Base-by-base conservation (phyloP, 2,329 filamentous ascomycete species). In the Blastomyces percursus region DNA sequence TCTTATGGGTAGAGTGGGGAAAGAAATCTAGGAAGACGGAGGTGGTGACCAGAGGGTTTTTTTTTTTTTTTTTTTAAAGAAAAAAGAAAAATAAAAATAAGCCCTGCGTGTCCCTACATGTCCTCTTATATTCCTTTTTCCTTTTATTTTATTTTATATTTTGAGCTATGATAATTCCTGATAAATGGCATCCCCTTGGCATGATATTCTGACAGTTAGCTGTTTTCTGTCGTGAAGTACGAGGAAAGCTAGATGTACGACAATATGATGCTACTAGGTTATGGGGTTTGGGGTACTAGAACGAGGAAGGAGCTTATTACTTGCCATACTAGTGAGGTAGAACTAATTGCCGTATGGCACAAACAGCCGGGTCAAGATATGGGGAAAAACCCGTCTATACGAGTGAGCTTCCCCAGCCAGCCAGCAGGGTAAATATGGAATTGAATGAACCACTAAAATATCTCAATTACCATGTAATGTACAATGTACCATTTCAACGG, bases 101-200 rank as follows among this genome's bases (percentile, higher is more conserved):
- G 11, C 12, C 59, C 46, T 30, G 27, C 44, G 56, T 59, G 8
- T 40, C 51, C 12, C 3, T 24, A n/a, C 44, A 51, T 59, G 8
- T 40, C 51, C 12, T n/a, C 1, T 51, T 27, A 27, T 24, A 11
- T 50, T 27, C 40, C n/a, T n/a, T 56, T 21, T 35, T 35, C 19
- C 19, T 24, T 12, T 21, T 48, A 4, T 51, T 51, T 27, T 50
- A 14, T 50, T 27, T 56, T 14, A 24, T 21, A 24, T 12, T 35
- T 35, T 21, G 16, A 19, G 19, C 42, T 59, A 48, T 30, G 24
- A 59, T 59, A 59, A 30, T 19, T 59, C 50, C 44, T 35, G 42
- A 59, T 35, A 48, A 59, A 59, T 59, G 57, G 54, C 42, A 59
- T 42, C n/a, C 57, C 42, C 35, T 38, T 42, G 56, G 48, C 57